Evolutionary conservation across 495 filamentous ascomycete species (phyloP), one percentile per base, ranked within the genome.

Genomic region (Massariosphaeria phaeospora): DNA sequence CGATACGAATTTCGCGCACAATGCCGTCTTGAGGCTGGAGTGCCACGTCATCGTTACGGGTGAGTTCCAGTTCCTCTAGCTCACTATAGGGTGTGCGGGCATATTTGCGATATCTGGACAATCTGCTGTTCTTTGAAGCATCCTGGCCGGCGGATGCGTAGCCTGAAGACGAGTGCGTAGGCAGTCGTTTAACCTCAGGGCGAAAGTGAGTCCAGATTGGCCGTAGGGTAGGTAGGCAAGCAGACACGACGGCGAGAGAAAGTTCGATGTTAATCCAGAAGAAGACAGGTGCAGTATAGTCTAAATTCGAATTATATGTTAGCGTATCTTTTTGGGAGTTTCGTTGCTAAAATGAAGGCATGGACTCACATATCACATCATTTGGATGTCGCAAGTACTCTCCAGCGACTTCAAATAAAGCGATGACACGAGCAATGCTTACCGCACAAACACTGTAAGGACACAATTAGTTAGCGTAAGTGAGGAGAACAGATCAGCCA

Each of bases 181-280:
- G 5, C 11, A n/a, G 13, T 1, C 24, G 43, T 3, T n/a, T 33
- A 15, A 18, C 17, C 15, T 44, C 26, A 2, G 46, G 46, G 18
- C 7, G 18, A 21, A 25, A 49, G 31, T 38, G 31, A 3, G 27
- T 8, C 6, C 26, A 49, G 18, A 49, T 49, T 11, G 46, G 46
- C 2, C 46, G 31, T n/a, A 49, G 17, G 1, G 21, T 49, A 2
- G 46, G 46, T 13, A 49, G 46, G 24, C 46, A 49, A 18, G 46
- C 46, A 21, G 20, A 49, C 3, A 49, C 46, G 13, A 49, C 21
- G 17, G 46, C 46, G 1, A 49, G 31, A 20, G 46, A 49, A 11
- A 49, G 46, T 23, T 49, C 46, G 33, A 49, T 49, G 33, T 49
- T 49, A 2, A 24, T 39, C 46, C 46, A 49, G 24, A 49, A 49